A percentile compares a stretch with the other conserved stretches of the same genome.
Conservation (phyloP, 2,329 filamentous ascomycete genomes). For the Colletotrichum caudatum region DNA sequence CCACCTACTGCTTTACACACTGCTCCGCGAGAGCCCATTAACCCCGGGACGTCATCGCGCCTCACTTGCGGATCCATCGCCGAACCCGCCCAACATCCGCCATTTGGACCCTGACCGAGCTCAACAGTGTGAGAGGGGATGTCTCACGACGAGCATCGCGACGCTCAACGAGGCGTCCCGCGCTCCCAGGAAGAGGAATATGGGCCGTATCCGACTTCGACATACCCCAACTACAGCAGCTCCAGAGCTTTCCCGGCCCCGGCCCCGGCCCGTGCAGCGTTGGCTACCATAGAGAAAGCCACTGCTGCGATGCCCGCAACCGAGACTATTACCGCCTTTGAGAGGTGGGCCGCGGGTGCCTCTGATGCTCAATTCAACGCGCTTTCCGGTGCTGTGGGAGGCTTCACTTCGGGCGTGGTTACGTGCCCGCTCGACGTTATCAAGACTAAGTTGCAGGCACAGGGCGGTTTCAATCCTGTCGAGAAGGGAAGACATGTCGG, state of each 20-base stretch:
- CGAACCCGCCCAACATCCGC: constrained; percentile 6
- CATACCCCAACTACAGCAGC: constrained; percentile 43
- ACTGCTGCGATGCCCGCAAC: constrained; percentile 43
- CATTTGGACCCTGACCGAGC: constrained; percentile 22
- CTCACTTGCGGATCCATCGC: constrained; percentile 1
- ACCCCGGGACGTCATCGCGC: constrained; percentile 7
- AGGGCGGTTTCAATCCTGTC: constrained; percentile 79
- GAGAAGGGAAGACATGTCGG: constrained; percentile 62
- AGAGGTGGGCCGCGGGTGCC: constrained; percentile 68
- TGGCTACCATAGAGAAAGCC: constrained; percentile 32
- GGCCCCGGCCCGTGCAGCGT: constrained; percentile 29
- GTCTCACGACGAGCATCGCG: constrained; percentile 63
- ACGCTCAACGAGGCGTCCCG: constrained; percentile 44
- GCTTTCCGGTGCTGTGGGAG: constrained; percentile 87
- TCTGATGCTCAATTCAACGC: constrained; percentile 80
- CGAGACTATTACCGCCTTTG: constrained; percentile 56
- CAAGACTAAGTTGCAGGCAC: constrained; percentile 97
- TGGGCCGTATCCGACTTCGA: constrained; percentile 49
- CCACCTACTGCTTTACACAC: constrained; percentile 30
- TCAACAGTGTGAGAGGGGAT: constrained; percentile 52
- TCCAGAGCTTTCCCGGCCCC: constrained; percentile 41
- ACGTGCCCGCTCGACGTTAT: constrained; percentile 99
- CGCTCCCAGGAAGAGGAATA: constrained; percentile 52
- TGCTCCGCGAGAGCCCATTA: constrained; percentile 8
- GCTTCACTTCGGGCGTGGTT: constrained; percentile 92